These are phyloP conservation scores for Termitomyces sp. DNA, from an alignment of 768 basidiomycete genomes.

Conservation along the genomic window DNA sequence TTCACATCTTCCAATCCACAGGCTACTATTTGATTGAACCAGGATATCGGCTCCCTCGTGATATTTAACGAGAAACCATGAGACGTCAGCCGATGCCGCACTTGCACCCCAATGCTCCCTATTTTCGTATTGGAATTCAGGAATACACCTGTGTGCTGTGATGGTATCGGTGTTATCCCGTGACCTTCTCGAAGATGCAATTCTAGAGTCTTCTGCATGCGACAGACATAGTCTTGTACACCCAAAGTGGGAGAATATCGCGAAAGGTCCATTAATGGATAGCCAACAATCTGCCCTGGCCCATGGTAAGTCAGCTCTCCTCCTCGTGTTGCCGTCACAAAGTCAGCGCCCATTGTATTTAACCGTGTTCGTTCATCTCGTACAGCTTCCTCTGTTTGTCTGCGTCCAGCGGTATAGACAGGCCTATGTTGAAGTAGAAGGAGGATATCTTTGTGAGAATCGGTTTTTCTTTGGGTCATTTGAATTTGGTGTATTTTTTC, in stretches of 20 bases:
- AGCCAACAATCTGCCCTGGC: constrained; percentile 95
- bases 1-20: constrained; percentile 85
- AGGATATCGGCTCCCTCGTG: constrained; percentile 69
- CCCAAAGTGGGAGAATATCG: constrained; percentile 66
- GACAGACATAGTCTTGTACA: constrained; percentile 80
- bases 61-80: constrained; percentile 96
- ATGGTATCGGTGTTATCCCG: constrained; percentile 48
- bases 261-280: constrained; percentile 88
- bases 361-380: constrained; percentile 57
- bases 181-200: constrained; percentile 55
- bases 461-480: constrained; percentile 37
- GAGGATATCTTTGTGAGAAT: constrained; percentile 54
- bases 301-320: constrained; percentile 97
- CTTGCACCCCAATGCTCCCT: constrained; percentile 94
- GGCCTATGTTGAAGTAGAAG: constrained; percentile 88
- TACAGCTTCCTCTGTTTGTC: constrained; percentile 64
- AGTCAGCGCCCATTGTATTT: constrained; percentile 81
- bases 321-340: constrained; percentile 75
- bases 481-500: constrained; percentile 67
- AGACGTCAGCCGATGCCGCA: constrained; percentile 88
- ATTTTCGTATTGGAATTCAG: constrained; percentile 76
- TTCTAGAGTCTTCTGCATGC: constrained; percentile 69
- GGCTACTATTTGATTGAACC: constrained; percentile 88
- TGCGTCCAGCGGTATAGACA: constrained; percentile 91
- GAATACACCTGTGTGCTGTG: constrained; percentile 90